Evolutionary conservation across 1,139 yeast genomes (phyloP).

Genomic region (Arxiozyma heterogenica): DNA sequence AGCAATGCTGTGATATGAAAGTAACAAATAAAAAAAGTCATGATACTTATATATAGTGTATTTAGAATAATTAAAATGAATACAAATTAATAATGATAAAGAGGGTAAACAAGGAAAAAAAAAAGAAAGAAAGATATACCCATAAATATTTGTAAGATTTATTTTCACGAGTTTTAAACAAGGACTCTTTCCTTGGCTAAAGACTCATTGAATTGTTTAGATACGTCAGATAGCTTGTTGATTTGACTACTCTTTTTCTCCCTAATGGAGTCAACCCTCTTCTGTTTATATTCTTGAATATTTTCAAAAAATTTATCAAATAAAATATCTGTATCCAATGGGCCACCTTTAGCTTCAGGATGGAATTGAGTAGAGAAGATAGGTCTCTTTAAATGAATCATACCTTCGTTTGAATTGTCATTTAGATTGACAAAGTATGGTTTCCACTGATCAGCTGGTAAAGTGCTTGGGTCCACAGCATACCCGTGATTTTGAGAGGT

Average conservation of each 20-base stretch:
- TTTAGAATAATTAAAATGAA: no score
- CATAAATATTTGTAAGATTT: no score
- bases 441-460: constrained; percentile 60
- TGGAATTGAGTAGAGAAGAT: constrained; percentile 96
- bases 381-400: constrained; percentile 79
- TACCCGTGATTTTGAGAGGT: constrained; percentile 98
- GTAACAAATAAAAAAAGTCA: no score
- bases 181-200: constrained; percentile 77
- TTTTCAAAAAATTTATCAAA: constrained; percentile 81
- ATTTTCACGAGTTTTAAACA: constrained; percentile 1
- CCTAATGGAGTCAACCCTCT: background rate
- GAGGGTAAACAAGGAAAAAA: background rate
- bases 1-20: no score
- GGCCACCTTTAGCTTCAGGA: constrained; percentile 99
- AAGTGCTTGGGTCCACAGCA: constrained; percentile 79
- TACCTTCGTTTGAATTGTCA: constrained; percentile 94
- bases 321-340: constrained; percentile 79
- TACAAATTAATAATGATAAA: background rate
- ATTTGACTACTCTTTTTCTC: background rate
- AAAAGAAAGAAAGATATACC: background rate
- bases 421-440: constrained; percentile 87
- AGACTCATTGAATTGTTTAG: constrained; percentile 56
- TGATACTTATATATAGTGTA: no score
- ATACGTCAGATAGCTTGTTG: constrained; percentile 21
- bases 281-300: constrained; percentile 46